Percentiles rank a stretch among this genome's conserved stretches.
Evolutionary conservation across 2,329 filamentous ascomycete species (phyloP).

Genomic region (Calonectria pauciramosa): DNA sequence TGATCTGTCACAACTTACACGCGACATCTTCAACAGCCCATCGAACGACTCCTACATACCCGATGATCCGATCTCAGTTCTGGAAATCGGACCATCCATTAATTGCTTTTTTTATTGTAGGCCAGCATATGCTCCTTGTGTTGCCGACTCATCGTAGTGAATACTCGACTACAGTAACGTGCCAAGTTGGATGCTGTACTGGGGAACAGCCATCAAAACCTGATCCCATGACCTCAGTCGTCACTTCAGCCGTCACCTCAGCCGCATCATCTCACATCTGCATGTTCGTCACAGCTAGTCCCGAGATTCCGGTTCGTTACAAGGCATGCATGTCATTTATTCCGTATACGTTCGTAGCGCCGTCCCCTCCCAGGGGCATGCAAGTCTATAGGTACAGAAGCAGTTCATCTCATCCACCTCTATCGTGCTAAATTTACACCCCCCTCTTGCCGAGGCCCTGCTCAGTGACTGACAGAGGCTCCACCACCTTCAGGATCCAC

Average conservation of each 20-base stretch:
- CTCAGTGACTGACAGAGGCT: conserved; percentile 40
- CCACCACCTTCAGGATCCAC: conserved; percentile 48
- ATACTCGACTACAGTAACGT: not conserved
- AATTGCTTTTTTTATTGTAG: not conserved
- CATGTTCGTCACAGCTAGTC: not conserved
- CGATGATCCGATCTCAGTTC: not conserved
- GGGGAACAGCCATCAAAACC: not conserved
- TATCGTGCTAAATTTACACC: conserved; percentile 18
- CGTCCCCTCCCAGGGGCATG: conserved; percentile 14
- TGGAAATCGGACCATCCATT: not conserved
- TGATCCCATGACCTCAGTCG: not conserved
- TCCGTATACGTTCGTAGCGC: conserved; percentile 27
- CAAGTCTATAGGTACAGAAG: conserved; percentile 19
- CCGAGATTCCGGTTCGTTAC: conserved; percentile 16
- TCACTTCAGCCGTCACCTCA: conserved; percentile 1
- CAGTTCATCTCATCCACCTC: conserved; percentile 8
- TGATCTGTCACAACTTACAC: not conserved
- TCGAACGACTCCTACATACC: conserved; percentile 15
- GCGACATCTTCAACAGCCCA: not conserved
- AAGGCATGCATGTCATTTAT: conserved; percentile 28
- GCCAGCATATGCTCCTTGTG: not conserved
- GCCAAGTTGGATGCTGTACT: not conserved
- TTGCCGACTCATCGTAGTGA: not conserved
- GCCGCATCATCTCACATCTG: conserved; percentile 2
- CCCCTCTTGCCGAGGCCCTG: conserved; percentile 40